Evolutionary conservation across 352 stramenopile species (phyloP), one percentile per base, ranked within the genome.

Genomic region (Globisporangium spinosum): DNA sequence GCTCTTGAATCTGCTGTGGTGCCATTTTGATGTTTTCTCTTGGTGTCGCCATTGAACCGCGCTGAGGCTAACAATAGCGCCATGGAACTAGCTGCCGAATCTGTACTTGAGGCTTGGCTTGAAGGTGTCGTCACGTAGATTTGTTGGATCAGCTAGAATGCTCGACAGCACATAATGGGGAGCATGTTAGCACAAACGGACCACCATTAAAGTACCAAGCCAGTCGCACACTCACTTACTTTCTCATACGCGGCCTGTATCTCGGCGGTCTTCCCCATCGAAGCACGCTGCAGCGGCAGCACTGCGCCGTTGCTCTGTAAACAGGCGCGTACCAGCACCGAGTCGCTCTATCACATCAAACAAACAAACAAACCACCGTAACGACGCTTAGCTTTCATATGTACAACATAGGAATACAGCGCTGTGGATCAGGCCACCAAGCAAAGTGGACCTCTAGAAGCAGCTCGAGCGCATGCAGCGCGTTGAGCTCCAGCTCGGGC

Each of bases 391-490:
- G 22, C 32, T 25, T 51, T 45, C 23, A 29, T 1, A 53, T 34
- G 25, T 22, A 22, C 7, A 47, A 7, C 47, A 59, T n/a, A 49
- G 0, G 17, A n/a, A 51, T 3, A 13, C 22, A 23, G 35, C 22
- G 40, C 2, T n/a, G 13, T 22, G 2, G 2, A 53, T 13, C 45
- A 40, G 4, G 4, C 10, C 13, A 27, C 22, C 1, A 6, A 2
- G 20, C 6, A 29, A 22, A 22, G 23, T 5, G 22, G n/a, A 77
- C 70, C 40, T 59, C 56, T 8, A 86, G 58, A 9, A 89, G 57
- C 13, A 89, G 40, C 60, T 88, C 62, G 32, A 93, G 72, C 65
- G 81, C 75, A 29, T 85, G 78, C 38, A 93, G 74, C 62, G 81
- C 71, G 29, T 72, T 58, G 5, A 78, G 47, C 69, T 91, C 85